Conservation (phyloP, 805 yeast species). For the Pichia deserticola region DNA sequence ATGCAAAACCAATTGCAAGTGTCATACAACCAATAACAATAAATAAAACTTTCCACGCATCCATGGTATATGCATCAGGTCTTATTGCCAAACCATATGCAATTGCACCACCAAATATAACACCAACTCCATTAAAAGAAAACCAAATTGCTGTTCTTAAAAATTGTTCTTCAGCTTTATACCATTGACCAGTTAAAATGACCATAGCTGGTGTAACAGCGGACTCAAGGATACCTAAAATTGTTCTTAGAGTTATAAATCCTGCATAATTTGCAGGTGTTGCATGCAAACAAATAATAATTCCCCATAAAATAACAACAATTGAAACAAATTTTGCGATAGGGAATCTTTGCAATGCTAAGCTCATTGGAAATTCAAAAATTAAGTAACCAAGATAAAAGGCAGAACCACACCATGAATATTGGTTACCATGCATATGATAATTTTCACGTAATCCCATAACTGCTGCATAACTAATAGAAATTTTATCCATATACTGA, state of each 20-base stretch:
- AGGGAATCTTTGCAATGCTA: conserved; percentile 37
- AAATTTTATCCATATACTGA: conserved; percentile 55
- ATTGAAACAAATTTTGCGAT: conserved; percentile 33
- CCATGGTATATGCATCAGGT: conserved; percentile 16
- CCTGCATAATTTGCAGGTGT: conserved; percentile 37
- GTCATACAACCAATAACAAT: conserved; percentile 29
- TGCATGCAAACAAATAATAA: conserved; percentile 39
- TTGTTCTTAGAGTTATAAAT: no score
- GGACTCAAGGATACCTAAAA: no score
- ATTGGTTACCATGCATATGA: conserved; percentile 36
- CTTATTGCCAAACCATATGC: conserved; percentile 28
- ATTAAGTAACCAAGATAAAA: conserved; percentile 40
- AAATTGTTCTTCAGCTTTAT: conserved; percentile 27
- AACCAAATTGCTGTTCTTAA: conserved; percentile 26
- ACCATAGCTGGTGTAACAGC: conserved; percentile 31
- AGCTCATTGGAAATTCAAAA: no score
- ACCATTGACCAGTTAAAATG: conserved; percentile 27
- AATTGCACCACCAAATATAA: conserved; percentile 26
- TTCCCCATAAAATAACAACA: conserved; percentile 35
- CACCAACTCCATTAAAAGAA: conserved; percentile 23
- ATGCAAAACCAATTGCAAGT: conserved; percentile 25
- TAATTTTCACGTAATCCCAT: conserved; percentile 46
- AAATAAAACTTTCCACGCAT: conserved; percentile 28
- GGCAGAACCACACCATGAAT: conserved; percentile 24
- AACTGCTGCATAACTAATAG: conserved; percentile 48